These are phyloP conservation scores for Clarireedia monteithiana DNA, from an alignment of 2,329 filamentous ascomycete genomes.

Conservation along the genomic window DNA sequence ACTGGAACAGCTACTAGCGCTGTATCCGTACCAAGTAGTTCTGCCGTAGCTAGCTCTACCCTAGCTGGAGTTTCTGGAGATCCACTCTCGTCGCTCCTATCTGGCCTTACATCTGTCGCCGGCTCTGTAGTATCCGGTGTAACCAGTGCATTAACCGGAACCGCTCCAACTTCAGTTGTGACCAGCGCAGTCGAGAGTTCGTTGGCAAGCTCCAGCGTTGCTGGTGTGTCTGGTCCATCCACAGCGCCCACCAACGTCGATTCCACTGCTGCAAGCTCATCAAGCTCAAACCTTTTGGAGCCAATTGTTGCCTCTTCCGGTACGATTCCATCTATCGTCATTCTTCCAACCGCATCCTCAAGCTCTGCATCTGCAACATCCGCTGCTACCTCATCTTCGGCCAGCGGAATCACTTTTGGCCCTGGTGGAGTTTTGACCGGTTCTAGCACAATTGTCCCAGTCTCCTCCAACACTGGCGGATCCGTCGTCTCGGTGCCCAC, in stretches of 20 bases:
- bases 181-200: neutral
- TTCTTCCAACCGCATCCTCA: slow-evolving; percentile 12
- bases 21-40: neutral
- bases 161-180: neutral
- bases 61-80: neutral
- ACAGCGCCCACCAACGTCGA: neutral
- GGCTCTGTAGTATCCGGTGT: neutral
- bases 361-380: neutral
- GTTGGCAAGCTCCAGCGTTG: neutral
- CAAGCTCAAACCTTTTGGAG: slow-evolving; percentile 3
- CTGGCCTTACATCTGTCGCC: neutral
- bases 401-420: slow-evolving; percentile 24
- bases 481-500: slow-evolving; percentile 6
- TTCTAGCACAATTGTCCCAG: neutral
- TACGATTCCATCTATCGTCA: slow-evolving; percentile 5
- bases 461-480: slow-evolving; percentile 4
- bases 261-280: neutral
- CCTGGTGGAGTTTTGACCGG: slow-evolving; percentile 25
- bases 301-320: slow-evolving; percentile 12
- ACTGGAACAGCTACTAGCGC: neutral
- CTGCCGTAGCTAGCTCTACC: neutral
- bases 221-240: neutral
- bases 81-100: neutral
- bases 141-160: neutral
- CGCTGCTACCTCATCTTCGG: slow-evolving; percentile 10